Conservation (phyloP, 2,329 filamentous ascomycete species). For the Fusarium sp. region DNA sequence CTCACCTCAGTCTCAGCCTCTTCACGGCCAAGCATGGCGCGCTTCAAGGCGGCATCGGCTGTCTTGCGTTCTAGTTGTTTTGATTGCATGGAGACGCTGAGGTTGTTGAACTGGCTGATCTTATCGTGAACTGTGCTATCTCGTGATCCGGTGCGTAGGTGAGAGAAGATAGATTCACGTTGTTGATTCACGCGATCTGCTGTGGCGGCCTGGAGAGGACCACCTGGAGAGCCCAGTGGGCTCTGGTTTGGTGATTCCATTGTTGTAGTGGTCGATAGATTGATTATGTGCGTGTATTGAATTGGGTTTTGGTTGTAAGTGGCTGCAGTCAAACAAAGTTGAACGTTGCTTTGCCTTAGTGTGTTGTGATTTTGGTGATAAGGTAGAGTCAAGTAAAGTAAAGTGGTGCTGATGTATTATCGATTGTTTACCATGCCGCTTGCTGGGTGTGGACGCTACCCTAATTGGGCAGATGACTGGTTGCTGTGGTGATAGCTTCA, state of each 20-base stretch:
- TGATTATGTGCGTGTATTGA: slow-evolving; percentile 2
- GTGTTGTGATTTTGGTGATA: slow-evolving; percentile 23
- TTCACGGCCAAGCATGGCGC: slow-evolving; percentile 77
- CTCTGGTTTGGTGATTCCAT: slow-evolving; percentile 56
- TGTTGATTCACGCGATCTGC: slow-evolving; percentile 74
- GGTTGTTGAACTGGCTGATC: slow-evolving; percentile 80
- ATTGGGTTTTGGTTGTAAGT: slow-evolving; percentile 14
- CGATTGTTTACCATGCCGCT: slow-evolving; percentile 48
- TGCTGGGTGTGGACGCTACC: slow-evolving; percentile 4
- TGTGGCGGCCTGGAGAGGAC: slow-evolving; percentile 72
- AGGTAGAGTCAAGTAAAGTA: slow-evolving; percentile 12
- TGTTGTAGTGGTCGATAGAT: slow-evolving; percentile 9
- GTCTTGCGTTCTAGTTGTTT: slow-evolving; percentile 75
- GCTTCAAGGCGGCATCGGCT: slow-evolving; percentile 75
- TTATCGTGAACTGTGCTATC: slow-evolving; percentile 76
- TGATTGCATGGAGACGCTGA: slow-evolving; percentile 73
- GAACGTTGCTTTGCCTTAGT: slow-evolving; percentile 38
- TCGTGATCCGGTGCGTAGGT: slow-evolving; percentile 59
- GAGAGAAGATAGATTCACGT: slow-evolving; percentile 56
- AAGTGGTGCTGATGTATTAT: slow-evolving; percentile 32
- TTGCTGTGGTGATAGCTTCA: slow-evolving; percentile 21
- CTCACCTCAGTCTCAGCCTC: slow-evolving; percentile 79
- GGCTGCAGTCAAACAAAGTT: slow-evolving; percentile 22
- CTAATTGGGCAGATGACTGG: slow-evolving; percentile 4
- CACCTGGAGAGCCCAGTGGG: slow-evolving; percentile 68